A percentile compares a stretch with the other conserved stretches of the same genome.
Evolutionary conservation across 176 grass and related monocot genomes (phyloP).

Genomic region (Coix lacrymajobi): DNA sequence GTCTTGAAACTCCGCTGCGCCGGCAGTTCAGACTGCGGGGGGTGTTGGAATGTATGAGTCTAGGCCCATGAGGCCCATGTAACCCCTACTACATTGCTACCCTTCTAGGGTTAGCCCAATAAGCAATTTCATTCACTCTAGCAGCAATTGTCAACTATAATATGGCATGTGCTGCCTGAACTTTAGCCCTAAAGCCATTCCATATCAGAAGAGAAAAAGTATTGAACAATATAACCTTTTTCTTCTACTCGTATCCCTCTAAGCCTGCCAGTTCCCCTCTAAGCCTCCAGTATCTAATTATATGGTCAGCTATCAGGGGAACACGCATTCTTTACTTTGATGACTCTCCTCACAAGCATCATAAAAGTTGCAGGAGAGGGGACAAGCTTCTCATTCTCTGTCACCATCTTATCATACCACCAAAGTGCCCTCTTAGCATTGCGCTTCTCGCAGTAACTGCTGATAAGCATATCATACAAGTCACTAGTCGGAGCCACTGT

Average conservation of each 20-base stretch:
- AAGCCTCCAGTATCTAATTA: neutral
- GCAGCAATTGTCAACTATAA: too few species aligned
- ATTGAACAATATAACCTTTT: neutral
- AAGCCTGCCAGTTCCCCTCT: neutral
- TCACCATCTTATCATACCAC: constrained; percentile 69
- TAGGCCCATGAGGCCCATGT: too few species aligned
- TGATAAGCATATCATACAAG: constrained; percentile 50
- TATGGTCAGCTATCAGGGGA: neutral
- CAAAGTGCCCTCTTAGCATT: constrained; percentile 54
- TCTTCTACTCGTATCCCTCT: neutral
- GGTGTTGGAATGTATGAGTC: too few species aligned
- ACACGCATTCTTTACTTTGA: constrained; percentile 34
- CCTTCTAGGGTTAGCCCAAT: too few species aligned
- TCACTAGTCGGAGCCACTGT: constrained; percentile 16
- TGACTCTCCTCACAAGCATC: constrained; percentile 42
- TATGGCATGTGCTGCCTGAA: neutral
- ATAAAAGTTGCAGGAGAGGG: constrained; percentile 59
- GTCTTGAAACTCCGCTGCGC: too few species aligned
- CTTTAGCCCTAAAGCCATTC: neutral
- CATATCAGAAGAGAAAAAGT: neutral
- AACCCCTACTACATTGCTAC: too few species aligned
- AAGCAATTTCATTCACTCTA: too few species aligned
- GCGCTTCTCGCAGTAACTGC: constrained; percentile 47
- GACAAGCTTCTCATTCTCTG: constrained; percentile 28
- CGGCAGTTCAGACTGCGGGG: too few species aligned